Conservation (phyloP, 129 eudicot species). For the Pseudognaphalium luteoalbum region DNA sequence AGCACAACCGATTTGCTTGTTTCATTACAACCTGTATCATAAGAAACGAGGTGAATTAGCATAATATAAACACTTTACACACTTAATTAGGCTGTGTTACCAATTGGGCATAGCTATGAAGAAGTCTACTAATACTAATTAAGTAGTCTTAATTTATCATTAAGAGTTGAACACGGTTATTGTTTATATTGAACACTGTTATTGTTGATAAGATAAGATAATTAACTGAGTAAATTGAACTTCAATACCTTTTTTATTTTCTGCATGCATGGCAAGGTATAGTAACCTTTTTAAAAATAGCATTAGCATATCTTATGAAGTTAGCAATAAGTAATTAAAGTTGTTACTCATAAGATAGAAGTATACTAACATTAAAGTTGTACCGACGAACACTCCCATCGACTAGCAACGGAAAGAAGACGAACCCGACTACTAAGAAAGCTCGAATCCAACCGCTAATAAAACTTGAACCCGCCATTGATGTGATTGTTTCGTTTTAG, state of each 20-base stretch:
- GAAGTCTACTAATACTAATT: too few species aligned
- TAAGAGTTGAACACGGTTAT: too few species aligned
- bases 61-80: background rate
- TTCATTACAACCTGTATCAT: conserved; percentile 55
- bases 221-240: background rate
- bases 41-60: background rate
- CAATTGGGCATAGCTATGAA: too few species aligned
- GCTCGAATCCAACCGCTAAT: conserved; percentile 37
- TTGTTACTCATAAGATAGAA: background rate
- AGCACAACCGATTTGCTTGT: conserved; percentile 59
- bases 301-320: background rate
- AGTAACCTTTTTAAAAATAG: background rate
- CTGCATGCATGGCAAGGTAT: conserved; percentile 28
- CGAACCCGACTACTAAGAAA: conserved; percentile 43
- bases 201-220: too few species aligned
- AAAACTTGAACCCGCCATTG: conserved; percentile 32
- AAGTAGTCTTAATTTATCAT: too few species aligned
- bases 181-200: too few species aligned
- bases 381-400: conserved; percentile 66
- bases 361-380: conserved; percentile 61
- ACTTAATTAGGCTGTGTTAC: too few species aligned
- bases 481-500: background rate
- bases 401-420: conserved; percentile 38
- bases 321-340: background rate
- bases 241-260: background rate